A percentile compares a stretch with the other conserved stretches of the same genome.
These are phyloP conservation scores for Clarireedia hainanense DNA, from an alignment of 2,329 filamentous ascomycete genomes.

Conservation along the genomic window DNA sequence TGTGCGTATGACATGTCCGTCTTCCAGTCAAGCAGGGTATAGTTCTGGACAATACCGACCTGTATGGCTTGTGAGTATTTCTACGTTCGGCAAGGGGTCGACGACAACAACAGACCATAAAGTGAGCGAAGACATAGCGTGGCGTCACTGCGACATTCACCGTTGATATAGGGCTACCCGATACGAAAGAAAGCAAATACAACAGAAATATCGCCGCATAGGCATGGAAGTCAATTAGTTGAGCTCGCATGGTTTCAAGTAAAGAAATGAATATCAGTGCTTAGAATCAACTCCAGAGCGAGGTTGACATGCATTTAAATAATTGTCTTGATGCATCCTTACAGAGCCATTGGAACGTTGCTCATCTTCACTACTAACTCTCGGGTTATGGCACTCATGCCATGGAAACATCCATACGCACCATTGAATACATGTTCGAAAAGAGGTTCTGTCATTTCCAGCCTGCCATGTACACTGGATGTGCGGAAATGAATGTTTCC, in stretches of 20 bases:
- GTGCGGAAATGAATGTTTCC: too few species aligned
- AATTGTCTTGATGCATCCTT: too few species aligned
- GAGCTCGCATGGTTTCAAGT: too few species aligned
- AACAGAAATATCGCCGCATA: not conserved
- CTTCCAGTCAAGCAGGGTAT: slow-evolving; percentile 23
- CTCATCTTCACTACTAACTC: too few species aligned
- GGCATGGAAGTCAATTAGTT: too few species aligned
- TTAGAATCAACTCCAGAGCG: not conserved
- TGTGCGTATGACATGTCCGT: slow-evolving; percentile 26
- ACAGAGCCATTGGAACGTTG: too few species aligned
- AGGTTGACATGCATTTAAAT: too few species aligned
- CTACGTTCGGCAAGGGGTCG: not conserved
- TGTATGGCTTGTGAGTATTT: not conserved
- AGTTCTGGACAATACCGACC: slow-evolving; percentile 21
- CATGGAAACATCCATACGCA: too few species aligned
- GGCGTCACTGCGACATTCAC: not conserved
- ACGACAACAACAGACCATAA: slow-evolving; percentile 11
- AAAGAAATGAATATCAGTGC: not conserved
- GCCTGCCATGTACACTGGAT: too few species aligned
- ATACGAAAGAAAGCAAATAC: not conserved
- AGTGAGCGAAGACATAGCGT: slow-evolving; percentile 18
- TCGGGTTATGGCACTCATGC: too few species aligned
- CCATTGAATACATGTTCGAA: too few species aligned
- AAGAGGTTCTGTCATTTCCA: too few species aligned
- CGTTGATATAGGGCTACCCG: not conserved